Evolutionary conservation across 1,284 basidiomycete genomes (phyloP), one percentile per base, ranked within the genome.

Genomic region (Leccinum insolens): DNA sequence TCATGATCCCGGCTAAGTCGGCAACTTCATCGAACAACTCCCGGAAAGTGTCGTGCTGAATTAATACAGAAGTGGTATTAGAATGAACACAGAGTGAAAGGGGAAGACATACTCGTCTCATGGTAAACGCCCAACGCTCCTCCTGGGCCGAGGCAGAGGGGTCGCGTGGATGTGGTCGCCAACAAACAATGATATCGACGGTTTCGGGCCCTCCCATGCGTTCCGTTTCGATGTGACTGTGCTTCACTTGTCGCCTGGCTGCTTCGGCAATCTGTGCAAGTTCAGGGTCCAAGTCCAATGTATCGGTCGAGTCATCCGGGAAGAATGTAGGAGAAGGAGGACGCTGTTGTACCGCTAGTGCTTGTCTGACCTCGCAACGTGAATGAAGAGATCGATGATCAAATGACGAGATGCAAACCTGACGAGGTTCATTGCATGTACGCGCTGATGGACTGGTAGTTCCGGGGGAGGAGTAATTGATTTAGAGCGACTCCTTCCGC

Each of bases 381-480:
- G 25, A 78, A 65, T 52, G 41, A 67, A 39, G 22, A 22, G 8
- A 14, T 52, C 11, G n/a, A 31, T 14, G 17, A 61, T 41, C 15
- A 14, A 44, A 55, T 11, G 57, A 68, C 3, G 28, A 57, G 17
- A 9, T 34, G 71, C 84, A 57, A 72, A 91, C 91, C 87, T 82
- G 58, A 92, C 84, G 20, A 89, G 76, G 34, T 84, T 80, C 46
- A 83, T 84, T 9, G 89, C 86, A 65, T 82, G 81, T 72, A 85
- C 81, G 1, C 88, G 79, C 62, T 86, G 84, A 39, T 85, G 78
- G 12, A 78, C 73, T 2, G 87, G 79, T 15, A 93, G 75, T 25
- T 81, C 81, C 1, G 91, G 91, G 3, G 92, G 91, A 9, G 91
- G 91, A 3, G 91, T 93, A 49, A 93, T 84, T 3, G 91, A 92